Base-by-base conservation (phyloP, 768 basidiomycete species). In the Boletellus ananiceps region DNA sequence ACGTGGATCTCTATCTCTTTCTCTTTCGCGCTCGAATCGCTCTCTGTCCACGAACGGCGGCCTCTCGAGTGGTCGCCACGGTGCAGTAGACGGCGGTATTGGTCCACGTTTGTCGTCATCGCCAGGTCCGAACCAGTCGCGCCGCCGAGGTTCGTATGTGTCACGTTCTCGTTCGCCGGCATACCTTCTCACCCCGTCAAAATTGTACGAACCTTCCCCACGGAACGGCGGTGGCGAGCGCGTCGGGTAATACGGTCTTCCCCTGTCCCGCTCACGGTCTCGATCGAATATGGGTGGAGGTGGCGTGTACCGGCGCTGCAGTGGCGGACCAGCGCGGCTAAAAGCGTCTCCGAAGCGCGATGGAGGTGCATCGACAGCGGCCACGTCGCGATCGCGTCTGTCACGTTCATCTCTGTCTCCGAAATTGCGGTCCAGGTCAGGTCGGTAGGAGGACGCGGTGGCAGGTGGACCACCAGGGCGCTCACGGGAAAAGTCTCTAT, bases 91-190 rank as follows among this genome's bases (percentile, higher is more conserved):
- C 2, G 41, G 37, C 0, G 51, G 56, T 7, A 29, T 18, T 11
- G 46, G 46, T 34, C 47, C 57, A 47, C 72, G 64, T 44, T 73
- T 73, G 46, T 75, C 74, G 32, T 76, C 72, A 6, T 75, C 71
- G 35, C 71, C 68, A 40, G 66, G 61, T 23, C 56, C 61, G 33
- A 63, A 62, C 59, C 65, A 64, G 12, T 62, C 62, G 31, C 64
- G 63, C 34, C 65, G 55, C 35, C 67, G 59, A 33, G 50, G 55
- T 31, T 65, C 63, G 43, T 60, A 69, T 14, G 54, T 59, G 14
- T 71, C 69, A 16, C 72, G 68, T 38, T 62, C 60, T 39, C 61
- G 61, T 46, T 62, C 60, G 19, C 58, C 42, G 8, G 59, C 33
- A 44, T 62, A 71, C 44, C 72, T 60, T 54, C 67, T 60, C 16